Base-by-base conservation (phyloP, 2,329 filamentous ascomycete species). In the Aspergillus sp. region DNA sequence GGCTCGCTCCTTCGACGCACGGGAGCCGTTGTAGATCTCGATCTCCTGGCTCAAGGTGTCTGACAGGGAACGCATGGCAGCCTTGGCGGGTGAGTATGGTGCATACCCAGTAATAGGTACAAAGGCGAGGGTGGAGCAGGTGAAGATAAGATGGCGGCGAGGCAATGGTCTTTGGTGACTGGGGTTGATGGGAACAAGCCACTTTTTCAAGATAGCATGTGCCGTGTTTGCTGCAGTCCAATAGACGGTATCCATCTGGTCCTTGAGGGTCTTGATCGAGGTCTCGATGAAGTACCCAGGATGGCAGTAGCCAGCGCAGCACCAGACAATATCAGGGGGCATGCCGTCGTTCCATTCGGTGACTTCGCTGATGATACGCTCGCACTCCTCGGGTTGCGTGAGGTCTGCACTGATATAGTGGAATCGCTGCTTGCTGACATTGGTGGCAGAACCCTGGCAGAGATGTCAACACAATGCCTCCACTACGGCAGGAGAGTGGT, bases 181-280 rank as follows among this genome's bases (percentile, higher is more conserved):
- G 1, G 71, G 69, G 9, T 66, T 41, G 51, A 74, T 59, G 7
- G 79, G 73, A 15, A 75, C 77, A 49, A 93, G 85, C 94, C 94
- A 97, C 63, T 86, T 84, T 55, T 84, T 85, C 64, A 97, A 80
- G 19, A 90, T 87, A 22, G 91, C 88, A 74, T 96, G 92, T 43
- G 92, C 90, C 79, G 96, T 91, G 75, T 96, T 95, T 46, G 90
- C 89, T 31, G 89, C 88, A 53, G 92, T 91, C 84, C 89, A 97
- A 81, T 92, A 98, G 79, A 97, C 94, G 68, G 94, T 86, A 72
- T 97, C 92, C 92, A 97, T 97, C 76, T 96, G 92, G 66, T 84
- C 81, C 47, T 89, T 85, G 67, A 93, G 81, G 11, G 84, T 85
- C 7, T 87, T 80, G 56, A 91, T 81, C 8, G 90, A 84, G 45